Percentiles rank a stretch among this genome's conserved stretches.
phyloP scores from a whole-genome alignment of 179 eudicot genomes.

The Heliamphora pulchella region DNA sequence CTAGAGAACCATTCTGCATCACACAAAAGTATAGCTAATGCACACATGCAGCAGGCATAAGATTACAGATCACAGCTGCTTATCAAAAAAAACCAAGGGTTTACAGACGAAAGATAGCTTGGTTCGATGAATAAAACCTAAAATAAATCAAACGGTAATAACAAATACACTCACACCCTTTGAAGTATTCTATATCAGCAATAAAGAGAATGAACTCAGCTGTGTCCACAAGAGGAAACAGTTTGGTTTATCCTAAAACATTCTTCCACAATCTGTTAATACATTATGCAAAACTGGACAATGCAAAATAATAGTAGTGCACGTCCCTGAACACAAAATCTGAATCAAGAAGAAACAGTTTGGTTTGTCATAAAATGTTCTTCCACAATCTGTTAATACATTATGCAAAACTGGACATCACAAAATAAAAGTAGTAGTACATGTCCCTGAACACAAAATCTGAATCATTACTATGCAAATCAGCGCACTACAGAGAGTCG shows the following conservation, averaged over 20 bases:
- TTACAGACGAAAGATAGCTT: background rate
- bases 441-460: conserved; percentile 12
- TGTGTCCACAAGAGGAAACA: conserved; percentile 10
- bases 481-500: too few species aligned
- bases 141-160: background rate
- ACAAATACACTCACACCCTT: background rate
- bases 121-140: background rate
- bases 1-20: background rate
- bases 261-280: conserved; percentile 9
- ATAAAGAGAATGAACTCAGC: background rate
- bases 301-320: background rate
- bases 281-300: conserved; percentile 13
- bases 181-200: background rate
- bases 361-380: conserved; percentile 1
- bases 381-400: conserved; percentile 13
- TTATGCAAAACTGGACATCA: conserved; percentile 8
- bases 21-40: background rate
- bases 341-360: conserved; percentile 14
- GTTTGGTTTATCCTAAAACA: conserved; percentile 2
- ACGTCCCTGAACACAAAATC: conserved; percentile 13
- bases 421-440: background rate
- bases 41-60: background rate
- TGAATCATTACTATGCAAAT: background rate
- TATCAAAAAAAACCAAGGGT: too few species aligned
- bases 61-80: background rate